phyloP scores from a whole-genome alignment of 805 yeast genomes.

The Candida ficus region DNA sequence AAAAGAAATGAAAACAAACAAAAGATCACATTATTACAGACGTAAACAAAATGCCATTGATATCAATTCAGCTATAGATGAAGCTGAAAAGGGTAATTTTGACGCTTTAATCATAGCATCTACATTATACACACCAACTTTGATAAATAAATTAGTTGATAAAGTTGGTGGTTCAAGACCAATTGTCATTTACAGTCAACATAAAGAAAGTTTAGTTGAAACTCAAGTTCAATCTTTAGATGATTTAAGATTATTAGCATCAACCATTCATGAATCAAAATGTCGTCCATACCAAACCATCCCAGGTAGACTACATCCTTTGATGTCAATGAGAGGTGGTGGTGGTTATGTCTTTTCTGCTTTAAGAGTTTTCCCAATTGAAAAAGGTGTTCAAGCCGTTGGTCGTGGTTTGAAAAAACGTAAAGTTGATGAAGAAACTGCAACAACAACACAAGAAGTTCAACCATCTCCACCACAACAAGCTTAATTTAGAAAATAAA shows the following conservation, averaged over 20 bases:
- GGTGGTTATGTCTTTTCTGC: constrained; percentile 88
- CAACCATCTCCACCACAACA: too few relatives aligned
- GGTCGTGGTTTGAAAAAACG: constrained; percentile 44
- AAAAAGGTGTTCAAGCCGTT: constrained; percentile 61
- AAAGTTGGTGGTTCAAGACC: constrained; percentile 83
- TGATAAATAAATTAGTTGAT: constrained; percentile 58
- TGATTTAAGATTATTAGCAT: constrained; percentile 73
- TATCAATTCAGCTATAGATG: constrained; percentile 40
- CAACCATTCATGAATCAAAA: constrained; percentile 74
- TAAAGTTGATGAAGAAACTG: constrained; percentile 23
- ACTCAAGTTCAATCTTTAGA: constrained; percentile 61
- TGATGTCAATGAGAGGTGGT: constrained; percentile 88
- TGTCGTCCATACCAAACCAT: constrained; percentile 88
- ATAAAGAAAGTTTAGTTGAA: constrained; percentile 73
- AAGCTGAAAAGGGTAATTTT: constrained; percentile 48
- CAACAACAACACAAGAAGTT: neutral
- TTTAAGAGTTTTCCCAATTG: constrained; percentile 69
- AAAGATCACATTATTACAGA: constrained; percentile 62
- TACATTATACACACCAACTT: constrained; percentile 61
- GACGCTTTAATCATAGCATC: constrained; percentile 75
- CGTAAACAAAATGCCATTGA: constrained; percentile 54
- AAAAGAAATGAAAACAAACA: constrained; percentile 49
- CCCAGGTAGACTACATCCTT: constrained; percentile 90
- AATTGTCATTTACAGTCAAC: constrained; percentile 74
- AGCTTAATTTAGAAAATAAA: too few relatives aligned